A percentile compares a stretch with the other conserved stretches of the same genome.
phyloP scores from a whole-genome alignment of 2,329 filamentous ascomycete genomes.

The Aspergillus hortae region DNA sequence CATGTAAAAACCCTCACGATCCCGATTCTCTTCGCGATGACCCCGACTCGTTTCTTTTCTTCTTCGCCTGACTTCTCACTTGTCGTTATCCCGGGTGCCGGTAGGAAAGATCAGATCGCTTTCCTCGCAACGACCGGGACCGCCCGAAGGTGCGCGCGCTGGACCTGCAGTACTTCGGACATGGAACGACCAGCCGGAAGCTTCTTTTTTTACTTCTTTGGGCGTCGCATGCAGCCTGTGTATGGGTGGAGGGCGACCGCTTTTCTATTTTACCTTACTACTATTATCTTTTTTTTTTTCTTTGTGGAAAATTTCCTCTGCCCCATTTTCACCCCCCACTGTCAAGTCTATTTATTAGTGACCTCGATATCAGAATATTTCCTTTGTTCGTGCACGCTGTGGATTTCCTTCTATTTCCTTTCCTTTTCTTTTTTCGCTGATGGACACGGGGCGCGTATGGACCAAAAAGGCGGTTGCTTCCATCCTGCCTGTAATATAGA shows the following conservation, averaged over 20 bases:
- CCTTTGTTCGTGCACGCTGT: constrained; percentile 15
- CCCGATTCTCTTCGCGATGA: constrained; percentile 2
- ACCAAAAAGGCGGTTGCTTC: too few relatives aligned
- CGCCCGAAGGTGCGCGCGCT: constrained; percentile 16
- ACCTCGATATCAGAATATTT: constrained; percentile 25
- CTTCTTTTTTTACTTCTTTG: not conserved
- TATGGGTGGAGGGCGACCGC: constrained; percentile 3
- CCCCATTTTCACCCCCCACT: not conserved
- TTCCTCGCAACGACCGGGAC: not conserved
- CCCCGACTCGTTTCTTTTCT: constrained; percentile 15
- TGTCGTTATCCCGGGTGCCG: constrained; percentile 8
- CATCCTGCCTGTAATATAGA: too few relatives aligned
- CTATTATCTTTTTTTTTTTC: constrained; percentile 9
- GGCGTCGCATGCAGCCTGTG: not conserved
- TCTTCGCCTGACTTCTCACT: constrained; percentile 14
- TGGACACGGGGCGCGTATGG: too few relatives aligned
- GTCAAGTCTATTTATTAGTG: constrained; percentile 13
- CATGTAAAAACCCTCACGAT: constrained; percentile 61
- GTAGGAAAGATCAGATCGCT: not conserved
- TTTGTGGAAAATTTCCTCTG: constrained; percentile 19
- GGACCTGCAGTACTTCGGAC: constrained; percentile 20
- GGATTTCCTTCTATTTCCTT: too few relatives aligned
- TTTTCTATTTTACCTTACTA: constrained; percentile 6
- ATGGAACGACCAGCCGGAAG: not conserved
- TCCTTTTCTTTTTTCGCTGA: too few relatives aligned